Base-by-base conservation (phyloP, 78 protist genomes). In the Dictyostelium capitatum region DNA sequence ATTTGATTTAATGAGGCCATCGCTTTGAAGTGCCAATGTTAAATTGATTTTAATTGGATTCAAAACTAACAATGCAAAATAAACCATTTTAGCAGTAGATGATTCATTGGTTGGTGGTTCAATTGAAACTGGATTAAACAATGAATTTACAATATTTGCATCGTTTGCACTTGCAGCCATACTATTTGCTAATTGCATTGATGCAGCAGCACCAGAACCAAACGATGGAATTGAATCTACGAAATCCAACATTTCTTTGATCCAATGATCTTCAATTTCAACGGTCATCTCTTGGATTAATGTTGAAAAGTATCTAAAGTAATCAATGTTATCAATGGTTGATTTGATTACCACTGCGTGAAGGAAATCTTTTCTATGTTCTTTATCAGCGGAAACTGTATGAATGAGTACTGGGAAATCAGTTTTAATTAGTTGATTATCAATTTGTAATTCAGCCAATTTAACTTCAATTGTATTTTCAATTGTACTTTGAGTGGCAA, bases 1-100 rank as follows among this genome's bases (percentile, higher is more conserved):
- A 64, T 82, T 70, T 8, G 80, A 64, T 51, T 80, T 79, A 11
- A 79, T 62, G 4, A 83, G 53, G 82, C 95, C 84, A 53, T 75
- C 89, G 37, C 20, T 67, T 69, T 80, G 90, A 19, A 78, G 89
- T 0, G 89, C 89, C 41, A 91, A 77, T 15, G 90, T 94, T 28
- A 94, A 43, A 54, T 94, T 94, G 25, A 89, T 48, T 41, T 89
- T 94, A 14, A 87, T 74, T 53, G 96, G 96, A 57, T 94, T 94
- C 56, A 94, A 59, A 7, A 81, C 92, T 37, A 87, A 28, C 10
- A 83, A 57, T n/a, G 83, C 89, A 78, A 89, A 89, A 87, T 94
- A 94, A 12, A 94, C 82, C 92, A 83, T 82, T 37, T 74, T 75
- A 20, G 59, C 51, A 15, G 89, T 64, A 32, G 62, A 54, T 12